Conservation (phyloP, 2,329 filamentous ascomycete genomes). For the Penicillium griseofulvum region DNA sequence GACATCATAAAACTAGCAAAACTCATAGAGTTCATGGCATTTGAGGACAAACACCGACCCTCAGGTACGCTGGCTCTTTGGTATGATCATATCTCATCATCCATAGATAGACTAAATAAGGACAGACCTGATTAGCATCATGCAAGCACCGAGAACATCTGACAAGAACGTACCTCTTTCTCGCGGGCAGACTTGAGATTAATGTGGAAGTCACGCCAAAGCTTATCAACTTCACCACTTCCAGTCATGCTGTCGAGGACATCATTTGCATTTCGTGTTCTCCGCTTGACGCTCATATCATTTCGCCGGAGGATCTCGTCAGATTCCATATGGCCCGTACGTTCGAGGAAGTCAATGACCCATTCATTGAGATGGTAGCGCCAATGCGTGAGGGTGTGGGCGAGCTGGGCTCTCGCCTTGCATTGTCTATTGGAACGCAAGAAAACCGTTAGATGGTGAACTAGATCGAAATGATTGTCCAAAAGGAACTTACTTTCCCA, state of each 20-base stretch:
- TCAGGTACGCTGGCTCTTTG: not conserved
- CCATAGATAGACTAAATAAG: slow-evolving; percentile 14
- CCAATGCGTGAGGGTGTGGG: slow-evolving; percentile 74
- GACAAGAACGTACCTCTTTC: slow-evolving; percentile 38
- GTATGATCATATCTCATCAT: not conserved
- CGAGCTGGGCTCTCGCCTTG: slow-evolving; percentile 64
- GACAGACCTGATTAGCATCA: not conserved
- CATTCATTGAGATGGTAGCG: slow-evolving; percentile 69
- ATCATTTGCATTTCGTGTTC: slow-evolving; percentile 59
- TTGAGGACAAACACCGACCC: not conserved
- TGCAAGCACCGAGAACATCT: not conserved
- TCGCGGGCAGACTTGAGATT: slow-evolving; percentile 60
- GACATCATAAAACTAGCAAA: not conserved
- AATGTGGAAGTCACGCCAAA: slow-evolving; percentile 66
- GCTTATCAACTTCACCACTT: slow-evolving; percentile 56
- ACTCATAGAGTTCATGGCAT: not conserved
- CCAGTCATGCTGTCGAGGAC: slow-evolving; percentile 65
- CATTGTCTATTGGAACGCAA: slow-evolving; percentile 46
- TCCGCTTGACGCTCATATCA: slow-evolving; percentile 58
- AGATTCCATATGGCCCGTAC: slow-evolving; percentile 57
- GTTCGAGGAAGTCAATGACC: slow-evolving; percentile 62
- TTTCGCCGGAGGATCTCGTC: slow-evolving; percentile 61
- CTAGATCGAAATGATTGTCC: too few relatives aligned
- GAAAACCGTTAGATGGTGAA: not conserved
- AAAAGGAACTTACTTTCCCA: slow-evolving; percentile 47